Evolutionary conservation across 116 monocot species (phyloP), one percentile per base, ranked within the genome.

Genomic region (Phalaenopsis hybrid): DNA sequence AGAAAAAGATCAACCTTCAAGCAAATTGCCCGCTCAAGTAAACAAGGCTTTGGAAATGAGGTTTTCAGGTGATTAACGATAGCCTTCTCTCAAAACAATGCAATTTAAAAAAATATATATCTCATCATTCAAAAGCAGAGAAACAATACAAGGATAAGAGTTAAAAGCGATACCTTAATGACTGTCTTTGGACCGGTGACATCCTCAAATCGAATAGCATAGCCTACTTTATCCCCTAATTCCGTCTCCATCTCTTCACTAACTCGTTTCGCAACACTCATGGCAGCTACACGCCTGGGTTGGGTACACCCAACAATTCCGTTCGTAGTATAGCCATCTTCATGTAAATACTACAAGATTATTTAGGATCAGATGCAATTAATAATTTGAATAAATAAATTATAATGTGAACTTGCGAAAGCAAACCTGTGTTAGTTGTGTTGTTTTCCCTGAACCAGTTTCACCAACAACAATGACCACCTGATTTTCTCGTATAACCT

Each of bases 401-500:
- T 57, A 44, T 1, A 79, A 58, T 81, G 17, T 8, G 65, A 74
- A 51, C 25, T 44, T 33, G 82, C n/a, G 23, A 73, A 63, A 75
- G 49, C 16, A 77, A 82, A 95, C 95, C 90, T 95, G 94, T 57
- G 96, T 96, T 23, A 96, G 86, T 76, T 96, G 96, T 51, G 96
- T 96, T 51, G 94, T 96, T 83, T 96, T 96, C 83, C 96, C 96
- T 81, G 96, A 96, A 84, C 96, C 96, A 84, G 96, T 96, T 90
- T 96, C 96, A 83, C 96, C 96, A 84, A 94, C 96, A 5, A 96
- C 96, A 59, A 96, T 82, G 65, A 94, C 81, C 15, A 96, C 92
- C 82, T 96, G 96, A 85, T 96, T 96, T 89, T 96, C 96, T 44
- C 94, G 92, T 57, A 96, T 87, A 8, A 96, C 91, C 96, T 96